A percentile compares a stretch with the other conserved stretches of the same genome.
phyloP scores from a whole-genome alignment of 1,284 basidiomycete species.

The Puccinia novopanici region DNA sequence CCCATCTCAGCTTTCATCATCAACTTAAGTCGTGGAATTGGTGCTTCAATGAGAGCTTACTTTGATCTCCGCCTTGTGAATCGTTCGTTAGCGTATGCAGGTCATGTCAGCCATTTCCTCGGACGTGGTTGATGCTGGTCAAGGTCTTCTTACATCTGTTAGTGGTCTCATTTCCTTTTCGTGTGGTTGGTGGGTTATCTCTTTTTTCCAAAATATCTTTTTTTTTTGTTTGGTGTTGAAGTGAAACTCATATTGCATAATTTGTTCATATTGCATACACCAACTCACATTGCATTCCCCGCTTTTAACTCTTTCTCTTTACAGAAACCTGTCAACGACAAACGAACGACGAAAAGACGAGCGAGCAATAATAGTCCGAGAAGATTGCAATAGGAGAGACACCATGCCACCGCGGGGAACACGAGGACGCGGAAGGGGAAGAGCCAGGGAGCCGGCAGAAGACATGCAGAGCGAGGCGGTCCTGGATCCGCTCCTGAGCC shows the following conservation, averaged over 20 bases:
- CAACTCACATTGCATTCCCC: too few species aligned
- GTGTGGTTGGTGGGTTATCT: not conserved
- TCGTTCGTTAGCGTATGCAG: not conserved
- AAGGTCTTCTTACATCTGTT: slow-evolving; percentile 16
- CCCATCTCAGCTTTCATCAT: too few species aligned
- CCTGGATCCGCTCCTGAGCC: slow-evolving; percentile 10
- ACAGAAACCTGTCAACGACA: too few species aligned
- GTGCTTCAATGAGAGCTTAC: too few species aligned
- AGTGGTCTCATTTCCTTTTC: not conserved
- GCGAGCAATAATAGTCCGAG: too few species aligned
- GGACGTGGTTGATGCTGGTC: too few species aligned
- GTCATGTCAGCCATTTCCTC: too few species aligned
- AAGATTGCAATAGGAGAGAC: not conserved
- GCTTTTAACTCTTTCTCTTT: too few species aligned
- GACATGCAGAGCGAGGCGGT: not conserved
- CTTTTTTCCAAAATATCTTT: not conserved
- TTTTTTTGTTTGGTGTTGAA: not conserved
- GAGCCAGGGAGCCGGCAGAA: not conserved
- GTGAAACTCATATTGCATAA: not conserved
- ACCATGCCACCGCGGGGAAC: not conserved
- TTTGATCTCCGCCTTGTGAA: slow-evolving; percentile 8
- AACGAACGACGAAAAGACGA: too few species aligned
- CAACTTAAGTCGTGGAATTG: too few species aligned
- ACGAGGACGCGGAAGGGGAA: not conserved
- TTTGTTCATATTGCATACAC: too few species aligned